phyloP scores from a whole-genome alignment of 2,329 filamentous ascomycete species.

The Didymellaceae sp. region DNA sequence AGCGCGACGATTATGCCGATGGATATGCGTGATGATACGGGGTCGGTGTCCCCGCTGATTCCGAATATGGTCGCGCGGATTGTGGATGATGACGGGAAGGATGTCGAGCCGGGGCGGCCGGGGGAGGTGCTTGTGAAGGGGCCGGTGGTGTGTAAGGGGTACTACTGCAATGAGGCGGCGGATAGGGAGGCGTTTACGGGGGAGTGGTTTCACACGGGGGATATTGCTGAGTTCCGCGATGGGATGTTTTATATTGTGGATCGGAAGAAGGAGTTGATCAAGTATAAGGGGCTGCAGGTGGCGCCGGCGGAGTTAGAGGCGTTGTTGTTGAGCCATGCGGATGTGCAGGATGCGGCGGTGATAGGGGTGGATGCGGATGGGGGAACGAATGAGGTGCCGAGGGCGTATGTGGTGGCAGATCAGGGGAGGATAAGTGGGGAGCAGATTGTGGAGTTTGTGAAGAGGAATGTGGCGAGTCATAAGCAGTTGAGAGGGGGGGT shows the following conservation, averaged over 20 bases:
- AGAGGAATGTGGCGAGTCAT: conserved; percentile 40
- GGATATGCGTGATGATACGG: conserved; percentile 53
- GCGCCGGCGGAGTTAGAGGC: conserved; percentile 58
- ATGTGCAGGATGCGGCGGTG: conserved; percentile 55
- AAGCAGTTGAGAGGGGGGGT: conserved; percentile 50
- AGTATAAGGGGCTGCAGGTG: conserved; percentile 59
- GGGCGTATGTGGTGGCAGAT: conserved; percentile 54
- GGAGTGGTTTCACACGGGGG: conserved; percentile 50
- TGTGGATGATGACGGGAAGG: conserved; percentile 43
- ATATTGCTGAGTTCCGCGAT: conserved; percentile 45
- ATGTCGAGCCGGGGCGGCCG: conserved; percentile 39
- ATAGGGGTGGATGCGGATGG: conserved; percentile 51
- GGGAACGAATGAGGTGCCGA: conserved; percentile 49
- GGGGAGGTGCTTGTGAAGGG: conserved; percentile 48
- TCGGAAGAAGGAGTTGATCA: conserved; percentile 55
- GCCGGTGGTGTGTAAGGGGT: conserved; percentile 48
- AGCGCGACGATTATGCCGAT: conserved; percentile 56
- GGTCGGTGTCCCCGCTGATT: conserved; percentile 55
- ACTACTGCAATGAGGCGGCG: conserved; percentile 45
- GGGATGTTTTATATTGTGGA: conserved; percentile 54
- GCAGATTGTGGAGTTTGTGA: conserved; percentile 44
- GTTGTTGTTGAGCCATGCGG: conserved; percentile 50
- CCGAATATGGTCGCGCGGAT: conserved; percentile 48
- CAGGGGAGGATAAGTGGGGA: conserved; percentile 34
- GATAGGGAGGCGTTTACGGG: conserved; percentile 37